Evolutionary conservation across 495 filamentous ascomycete species (phyloP), one percentile per base, ranked within the genome.

Genomic region (Cladorrhinum samala): DNA sequence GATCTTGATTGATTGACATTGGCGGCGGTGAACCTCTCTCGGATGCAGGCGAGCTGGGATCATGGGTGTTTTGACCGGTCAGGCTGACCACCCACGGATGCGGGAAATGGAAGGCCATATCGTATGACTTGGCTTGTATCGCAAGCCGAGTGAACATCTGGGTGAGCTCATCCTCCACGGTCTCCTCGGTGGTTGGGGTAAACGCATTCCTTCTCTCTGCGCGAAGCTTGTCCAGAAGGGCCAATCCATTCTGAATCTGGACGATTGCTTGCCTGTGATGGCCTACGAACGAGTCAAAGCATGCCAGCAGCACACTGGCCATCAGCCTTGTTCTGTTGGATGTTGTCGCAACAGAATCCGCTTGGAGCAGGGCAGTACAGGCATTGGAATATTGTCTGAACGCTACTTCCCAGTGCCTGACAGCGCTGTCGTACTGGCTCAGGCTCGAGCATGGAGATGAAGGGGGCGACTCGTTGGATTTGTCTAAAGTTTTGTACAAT

Each of bases 101-200:
- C n/a, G 77, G 77, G 49, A 81, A 81, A 53, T 81, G 78, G 65
- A 81, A 80, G 42, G 78, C 78, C 74, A 81, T 76, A 58, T 81
- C 78, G 63, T 81, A 81, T 19, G 77, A 79, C 52, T 81, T 81
- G 27, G 78, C 78, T 57, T 81, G 78, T 41, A 81, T 80, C 11
- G 75, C 78, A 7, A 81, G 68, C 11, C 78, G 68, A 11, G 76
- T 78, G 52, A 81, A 81, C 69, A 81, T 81, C 17, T 79, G 76
- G 20, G 78, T 69, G 43, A 81, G 72, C 55, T 81, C 78, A 49
- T 78, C 76, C 55, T 81, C 78, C 5, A 79, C 75, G 1, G 72
- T 70, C 53, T 78, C 77, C 36, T 68, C 66, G 6, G 69, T 66
- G 16, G 65, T 59, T 2, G 72, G 70, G 5, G 63, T 49, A 45